Evolutionary conservation across 352 stramenopile genomes (phyloP).

Genomic region (Pythium rishiriense): DNA sequence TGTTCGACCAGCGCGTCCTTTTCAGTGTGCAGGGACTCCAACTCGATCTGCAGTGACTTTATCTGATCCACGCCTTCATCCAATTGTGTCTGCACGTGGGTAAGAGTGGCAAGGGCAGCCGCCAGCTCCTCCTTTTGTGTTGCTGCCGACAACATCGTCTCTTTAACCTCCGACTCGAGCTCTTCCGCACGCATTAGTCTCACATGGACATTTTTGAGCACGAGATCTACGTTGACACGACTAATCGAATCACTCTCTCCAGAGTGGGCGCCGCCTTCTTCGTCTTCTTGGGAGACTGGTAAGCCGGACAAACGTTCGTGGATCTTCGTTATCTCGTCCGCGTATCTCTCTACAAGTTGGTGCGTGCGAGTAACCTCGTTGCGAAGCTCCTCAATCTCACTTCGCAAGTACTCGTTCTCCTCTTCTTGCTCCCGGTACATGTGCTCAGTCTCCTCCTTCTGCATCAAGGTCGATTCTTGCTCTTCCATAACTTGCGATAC

Average conservation of each 20-base stretch:
- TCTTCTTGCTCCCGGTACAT: conserved; percentile 12
- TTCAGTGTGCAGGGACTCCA: conserved; percentile 11
- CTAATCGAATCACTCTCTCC: background rate
- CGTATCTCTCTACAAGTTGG: conserved; percentile 9
- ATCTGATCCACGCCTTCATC: conserved; percentile 17
- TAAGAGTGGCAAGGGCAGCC: background rate
- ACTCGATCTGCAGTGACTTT: conserved; percentile 8
- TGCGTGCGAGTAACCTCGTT: conserved; percentile 7
- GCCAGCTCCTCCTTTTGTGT: conserved; percentile 17
- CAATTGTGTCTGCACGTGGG: conserved; percentile 3
- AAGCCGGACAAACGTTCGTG: conserved; percentile 3
- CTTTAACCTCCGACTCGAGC: conserved; percentile 16
- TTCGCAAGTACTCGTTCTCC: conserved; percentile 13
- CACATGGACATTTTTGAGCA: background rate
- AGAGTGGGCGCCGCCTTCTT: background rate
- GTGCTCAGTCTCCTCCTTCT: conserved; percentile 19
- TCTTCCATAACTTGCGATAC: conserved; percentile 17
- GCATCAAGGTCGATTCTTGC: conserved; percentile 9
- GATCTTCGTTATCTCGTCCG: conserved; percentile 5
- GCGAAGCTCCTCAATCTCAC: conserved; percentile 8
- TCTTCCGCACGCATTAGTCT: conserved; percentile 3
- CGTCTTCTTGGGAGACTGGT: background rate
- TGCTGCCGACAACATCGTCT: conserved; percentile 10
- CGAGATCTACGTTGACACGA: background rate
- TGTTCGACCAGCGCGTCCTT: conserved; percentile 4